Evolutionary conservation across 306 rosid species (phyloP).

Genomic region (Vicia faba): DNA sequence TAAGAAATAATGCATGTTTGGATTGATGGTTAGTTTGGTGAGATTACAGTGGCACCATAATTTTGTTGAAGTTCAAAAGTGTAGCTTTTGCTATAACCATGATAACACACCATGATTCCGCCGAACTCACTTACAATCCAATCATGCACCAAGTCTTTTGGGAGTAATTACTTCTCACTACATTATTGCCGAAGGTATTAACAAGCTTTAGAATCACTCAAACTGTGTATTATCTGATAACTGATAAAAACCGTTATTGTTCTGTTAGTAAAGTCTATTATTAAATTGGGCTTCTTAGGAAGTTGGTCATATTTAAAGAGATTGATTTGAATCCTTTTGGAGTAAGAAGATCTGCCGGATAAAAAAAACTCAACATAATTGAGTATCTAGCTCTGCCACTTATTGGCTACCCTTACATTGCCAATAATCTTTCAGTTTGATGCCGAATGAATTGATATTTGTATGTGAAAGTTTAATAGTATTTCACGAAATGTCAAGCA

Average conservation of each 20-base stretch:
- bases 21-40: not conserved
- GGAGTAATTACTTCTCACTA: not conserved
- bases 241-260: not conserved
- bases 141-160: too few species aligned
- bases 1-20: conserved; percentile 8
- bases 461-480: not conserved
- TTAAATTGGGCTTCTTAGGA: not conserved
- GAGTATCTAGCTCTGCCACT: conserved; percentile 4
- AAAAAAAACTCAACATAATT: not conserved
- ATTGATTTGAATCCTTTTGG: conserved; percentile 8
- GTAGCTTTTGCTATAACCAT: not conserved
- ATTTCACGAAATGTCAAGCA: not conserved
- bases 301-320: not conserved
- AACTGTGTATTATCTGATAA: conserved; percentile 17
- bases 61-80: not conserved
- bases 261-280: conserved; percentile 16
- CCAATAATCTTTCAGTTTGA: not conserved
- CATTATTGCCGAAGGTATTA: not conserved
- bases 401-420: conserved; percentile 22
- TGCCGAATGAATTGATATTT: not conserved
- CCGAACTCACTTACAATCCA: not conserved
- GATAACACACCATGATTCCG: not conserved
- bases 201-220: not conserved
- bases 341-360: not conserved
- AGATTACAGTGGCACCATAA: not conserved